phyloP scores from a whole-genome alignment of 2,329 filamentous ascomycete genomes.

The Xylaria sp. region DNA sequence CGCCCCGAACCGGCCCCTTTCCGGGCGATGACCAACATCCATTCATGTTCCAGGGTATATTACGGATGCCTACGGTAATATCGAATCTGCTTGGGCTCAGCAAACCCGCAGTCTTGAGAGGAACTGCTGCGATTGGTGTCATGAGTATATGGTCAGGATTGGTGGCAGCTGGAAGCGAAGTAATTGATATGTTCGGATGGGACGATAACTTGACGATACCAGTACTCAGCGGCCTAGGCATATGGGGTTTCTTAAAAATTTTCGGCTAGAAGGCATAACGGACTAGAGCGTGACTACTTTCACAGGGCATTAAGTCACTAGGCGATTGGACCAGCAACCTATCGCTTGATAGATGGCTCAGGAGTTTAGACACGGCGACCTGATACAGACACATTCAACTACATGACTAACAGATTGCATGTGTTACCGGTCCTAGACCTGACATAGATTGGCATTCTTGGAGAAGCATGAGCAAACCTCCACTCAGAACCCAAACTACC shows the following conservation, averaged over 20 bases:
- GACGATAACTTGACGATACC: constrained; percentile 99
- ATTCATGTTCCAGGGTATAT: constrained; percentile 83
- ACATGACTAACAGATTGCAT: constrained; percentile 28
- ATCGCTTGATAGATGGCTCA: constrained; percentile 26
- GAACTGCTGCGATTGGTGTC: constrained; percentile 77
- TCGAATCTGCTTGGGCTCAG: constrained; percentile 71
- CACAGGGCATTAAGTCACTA: constrained; percentile 25
- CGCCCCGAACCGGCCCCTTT: constrained; percentile 73
- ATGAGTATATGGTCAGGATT: constrained; percentile 91
- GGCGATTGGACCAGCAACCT: constrained; percentile 15
- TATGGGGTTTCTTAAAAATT: constrained; percentile 90
- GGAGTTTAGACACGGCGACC: constrained; percentile 35
- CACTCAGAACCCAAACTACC: constrained; percentile 21
- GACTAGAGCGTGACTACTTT: constrained; percentile 34
- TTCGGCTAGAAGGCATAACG: constrained; percentile 68
- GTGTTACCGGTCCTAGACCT: constrained; percentile 16
- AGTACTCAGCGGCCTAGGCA: constrained; percentile 84
- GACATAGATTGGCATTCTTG: constrained; percentile 21
- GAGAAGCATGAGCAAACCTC: constrained; percentile 23
- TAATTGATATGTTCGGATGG: constrained; percentile 90
- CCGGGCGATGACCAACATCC: constrained; percentile 74
- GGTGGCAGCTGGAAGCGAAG: constrained; percentile 87
- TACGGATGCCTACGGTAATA: constrained; percentile 74
- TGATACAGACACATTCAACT: constrained; percentile 29
- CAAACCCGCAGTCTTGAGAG: constrained; percentile 69